A percentile compares a stretch with the other conserved stretches of the same genome.
Conservation (phyloP, 2,329 filamentous ascomycete species). For the Cladosporium sp. region DNA sequence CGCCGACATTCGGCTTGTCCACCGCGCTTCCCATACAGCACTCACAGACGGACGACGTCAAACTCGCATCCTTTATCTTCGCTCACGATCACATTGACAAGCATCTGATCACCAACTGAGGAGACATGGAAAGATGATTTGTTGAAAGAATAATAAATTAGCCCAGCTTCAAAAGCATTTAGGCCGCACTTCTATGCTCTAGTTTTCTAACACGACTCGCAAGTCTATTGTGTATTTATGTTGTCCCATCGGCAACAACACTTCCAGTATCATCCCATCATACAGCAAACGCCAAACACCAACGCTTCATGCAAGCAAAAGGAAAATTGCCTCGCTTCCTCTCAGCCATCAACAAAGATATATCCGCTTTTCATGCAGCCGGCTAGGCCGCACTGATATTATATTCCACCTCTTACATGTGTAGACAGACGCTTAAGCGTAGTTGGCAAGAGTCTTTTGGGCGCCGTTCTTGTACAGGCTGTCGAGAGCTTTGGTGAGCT, state of each 20-base stretch:
- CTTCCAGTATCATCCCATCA: neutral
- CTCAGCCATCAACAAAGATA: neutral
- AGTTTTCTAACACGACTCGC: neutral
- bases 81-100: neutral
- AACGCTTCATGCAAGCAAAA: conserved; percentile 3
- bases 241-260: neutral
- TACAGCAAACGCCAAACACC: conserved; percentile 4
- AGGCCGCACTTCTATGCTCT: neutral
- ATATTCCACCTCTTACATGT: neutral
- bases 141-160: neutral
- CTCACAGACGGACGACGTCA: neutral
- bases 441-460: conserved; percentile 52
- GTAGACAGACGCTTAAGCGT: neutral
- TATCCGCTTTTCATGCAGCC: conserved; percentile 3
- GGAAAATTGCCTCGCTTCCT: neutral
- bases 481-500: conserved; percentile 52
- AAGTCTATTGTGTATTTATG: neutral
- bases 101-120: neutral
- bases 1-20: neutral
- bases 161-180: neutral
- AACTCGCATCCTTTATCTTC: neutral
- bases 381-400: neutral
- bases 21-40: too few relatives aligned
- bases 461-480: conserved; percentile 52
- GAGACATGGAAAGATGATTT: neutral